A percentile compares a stretch with the other conserved stretches of the same genome.
Evolutionary conservation across 495 filamentous ascomycete species (phyloP).

Genomic region (Xylaria scruposa): DNA sequence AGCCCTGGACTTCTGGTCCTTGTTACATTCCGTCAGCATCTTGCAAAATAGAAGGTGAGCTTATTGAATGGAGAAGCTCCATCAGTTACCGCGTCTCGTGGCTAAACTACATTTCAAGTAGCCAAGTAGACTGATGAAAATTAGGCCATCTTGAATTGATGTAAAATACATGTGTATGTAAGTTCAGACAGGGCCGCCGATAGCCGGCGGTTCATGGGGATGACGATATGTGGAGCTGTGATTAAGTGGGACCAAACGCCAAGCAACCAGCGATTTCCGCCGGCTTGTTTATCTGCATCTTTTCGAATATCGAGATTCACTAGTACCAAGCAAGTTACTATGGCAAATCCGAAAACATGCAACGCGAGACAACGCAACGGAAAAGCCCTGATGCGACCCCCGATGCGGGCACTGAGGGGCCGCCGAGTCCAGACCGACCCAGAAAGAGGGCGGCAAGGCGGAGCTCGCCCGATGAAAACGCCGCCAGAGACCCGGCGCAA

Average conservation of each 20-base stretch:
- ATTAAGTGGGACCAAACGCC: background rate
- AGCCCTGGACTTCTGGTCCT: too few species aligned
- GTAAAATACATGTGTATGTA: background rate
- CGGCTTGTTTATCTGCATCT: background rate
- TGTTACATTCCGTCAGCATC: background rate
- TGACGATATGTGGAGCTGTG: background rate
- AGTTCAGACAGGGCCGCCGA: background rate
- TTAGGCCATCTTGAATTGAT: background rate
- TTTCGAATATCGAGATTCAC: background rate
- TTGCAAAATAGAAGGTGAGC: background rate
- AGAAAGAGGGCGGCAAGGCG: conserved; percentile 26
- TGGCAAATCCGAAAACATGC: background rate
- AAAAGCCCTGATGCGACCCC: conserved; percentile 8
- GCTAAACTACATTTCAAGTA: background rate
- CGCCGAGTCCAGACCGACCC: background rate
- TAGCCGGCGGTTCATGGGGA: background rate
- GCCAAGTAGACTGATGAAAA: background rate
- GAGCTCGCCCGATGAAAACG: conserved; percentile 17
- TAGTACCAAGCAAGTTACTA: too few species aligned
- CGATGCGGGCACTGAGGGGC: background rate
- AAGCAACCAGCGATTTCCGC: conserved; percentile 22
- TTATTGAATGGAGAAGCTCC: background rate
- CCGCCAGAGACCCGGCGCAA: conserved; percentile 18
- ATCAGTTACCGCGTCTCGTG: background rate
- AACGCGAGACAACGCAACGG: background rate